Conservation (phyloP, 257 asterid species). For the Asclepias syriaca region DNA sequence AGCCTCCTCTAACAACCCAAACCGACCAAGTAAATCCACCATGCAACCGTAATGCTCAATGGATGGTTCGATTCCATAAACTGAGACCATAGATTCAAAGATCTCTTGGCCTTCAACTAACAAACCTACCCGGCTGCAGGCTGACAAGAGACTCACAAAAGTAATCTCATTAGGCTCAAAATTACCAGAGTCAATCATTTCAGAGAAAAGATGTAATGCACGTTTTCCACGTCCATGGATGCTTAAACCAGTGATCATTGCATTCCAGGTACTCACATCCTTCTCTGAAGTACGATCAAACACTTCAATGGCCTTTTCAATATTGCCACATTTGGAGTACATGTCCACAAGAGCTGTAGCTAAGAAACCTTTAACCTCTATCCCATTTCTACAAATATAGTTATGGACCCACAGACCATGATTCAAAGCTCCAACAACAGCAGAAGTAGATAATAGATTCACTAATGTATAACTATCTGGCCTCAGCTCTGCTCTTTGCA, state of each 20-base stretch:
- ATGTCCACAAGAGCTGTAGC: conserved; percentile 41
- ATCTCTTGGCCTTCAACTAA: conserved; percentile 27
- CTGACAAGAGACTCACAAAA: conserved; percentile 34
- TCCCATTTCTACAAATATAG: conserved; percentile 19
- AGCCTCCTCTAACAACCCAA: conserved; percentile 33
- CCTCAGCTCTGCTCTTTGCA: conserved; percentile 22
- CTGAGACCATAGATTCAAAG: conserved; percentile 25
- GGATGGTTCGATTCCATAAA: conserved; percentile 28
- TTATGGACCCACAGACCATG: conserved; percentile 37
- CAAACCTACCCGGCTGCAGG: conserved; percentile 38
- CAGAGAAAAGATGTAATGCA: conserved; percentile 26
- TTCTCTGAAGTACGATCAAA: conserved; percentile 21
- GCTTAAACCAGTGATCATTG: conserved; percentile 37
- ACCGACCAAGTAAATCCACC: conserved; percentile 40
- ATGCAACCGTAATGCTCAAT: conserved; percentile 37
- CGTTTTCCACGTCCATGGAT: conserved; percentile 31
- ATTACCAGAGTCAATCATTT: conserved; percentile 21
- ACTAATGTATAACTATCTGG: conserved; percentile 36
- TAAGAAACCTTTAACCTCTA: conserved; percentile 25
- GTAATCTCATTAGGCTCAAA: conserved; percentile 33
- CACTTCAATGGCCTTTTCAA: conserved; percentile 30
- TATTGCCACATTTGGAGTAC: conserved; percentile 40
- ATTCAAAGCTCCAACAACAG: conserved; percentile 28
- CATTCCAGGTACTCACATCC: conserved; percentile 40
- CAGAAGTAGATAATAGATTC: conserved; percentile 38